Conservation (phyloP, 495 filamentous ascomycete species). For the Neurospora cerealis region DNA sequence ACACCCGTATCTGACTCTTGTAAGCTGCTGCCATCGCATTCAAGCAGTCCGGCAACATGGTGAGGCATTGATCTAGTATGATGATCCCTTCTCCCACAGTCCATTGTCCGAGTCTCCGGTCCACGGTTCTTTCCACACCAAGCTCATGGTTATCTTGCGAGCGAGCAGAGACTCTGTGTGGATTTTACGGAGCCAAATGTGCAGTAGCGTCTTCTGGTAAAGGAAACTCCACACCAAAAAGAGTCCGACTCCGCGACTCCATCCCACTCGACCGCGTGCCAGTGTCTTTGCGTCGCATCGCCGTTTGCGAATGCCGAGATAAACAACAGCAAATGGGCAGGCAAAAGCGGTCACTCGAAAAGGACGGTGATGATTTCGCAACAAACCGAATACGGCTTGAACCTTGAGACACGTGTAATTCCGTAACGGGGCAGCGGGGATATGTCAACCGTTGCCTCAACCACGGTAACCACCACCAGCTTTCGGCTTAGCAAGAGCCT, state of each 20-base stretch:
- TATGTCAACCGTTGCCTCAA: neutral
- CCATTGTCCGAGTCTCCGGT: neutral
- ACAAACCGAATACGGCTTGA: neutral
- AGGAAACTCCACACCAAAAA: neutral
- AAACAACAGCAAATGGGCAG: neutral
- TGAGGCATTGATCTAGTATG: neutral
- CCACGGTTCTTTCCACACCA: neutral
- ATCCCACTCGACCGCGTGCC: neutral
- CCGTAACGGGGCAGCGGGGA: neutral
- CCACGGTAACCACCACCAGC: neutral
- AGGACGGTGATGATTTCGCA: neutral
- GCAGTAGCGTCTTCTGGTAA: neutral
- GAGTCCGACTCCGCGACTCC: neutral
- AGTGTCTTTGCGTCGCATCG: neutral
- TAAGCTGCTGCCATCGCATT: neutral
- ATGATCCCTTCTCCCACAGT: neutral
- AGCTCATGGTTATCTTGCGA: neutral
- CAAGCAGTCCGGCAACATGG: neutral
- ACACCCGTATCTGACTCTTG: neutral
- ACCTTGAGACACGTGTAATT: neutral
- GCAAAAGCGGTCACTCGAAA: neutral
- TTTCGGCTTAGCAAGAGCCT: neutral
- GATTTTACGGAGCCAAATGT: neutral
- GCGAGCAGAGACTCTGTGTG: neutral
- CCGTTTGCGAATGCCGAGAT: neutral